Evolutionary conservation across 257 asterid species (phyloP), one percentile per base, ranked within the genome.

Genomic region (Misopates orontium): DNA sequence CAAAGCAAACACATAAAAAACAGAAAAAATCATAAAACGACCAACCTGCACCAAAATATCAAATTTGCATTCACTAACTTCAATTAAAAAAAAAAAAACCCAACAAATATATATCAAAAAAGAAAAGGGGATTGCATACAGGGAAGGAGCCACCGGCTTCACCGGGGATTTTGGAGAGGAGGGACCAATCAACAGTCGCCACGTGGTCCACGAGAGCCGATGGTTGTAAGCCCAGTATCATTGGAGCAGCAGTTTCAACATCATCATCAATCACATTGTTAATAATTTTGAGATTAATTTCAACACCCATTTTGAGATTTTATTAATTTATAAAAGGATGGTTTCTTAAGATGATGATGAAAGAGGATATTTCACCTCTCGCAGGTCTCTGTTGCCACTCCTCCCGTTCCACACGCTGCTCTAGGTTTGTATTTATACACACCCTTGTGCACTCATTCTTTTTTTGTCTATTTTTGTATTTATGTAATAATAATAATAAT

Each of bases 131-230:
- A 65, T 66, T 50, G 54, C 47, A 65, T 87, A 93, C 97, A 48
- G 97, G 97, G 66, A 90, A 93, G 55, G 98, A 92, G 75, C 98
- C 98, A n/a, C 98, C 98, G 66, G 84, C 61, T 74, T 92, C 96
- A 8, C 98, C 98, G 4, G 89, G 80, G 66, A 92, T 87, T 47
- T 85, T 82, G 73, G 98, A 89, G 83, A 92, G 97, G 77, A 92
- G 84, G 66, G 96, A 71, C 74, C 74, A 78, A 84, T 87, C 98
- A 75, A 92, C 97, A 57, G 71, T 82, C 1, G 97, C 96, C 55
- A 87, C 85, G 71, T 89, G 95, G 82, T 92, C 98, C 24, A 92
- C 96, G 62, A 92, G 68, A 23, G 98, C 98, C 5, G 96, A 78
- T 3, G 98, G 98, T 65, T 85, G 95, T 39, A 92, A 78, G 15